Evolutionary conservation across 2,329 filamentous ascomycete species (phyloP), one percentile per base, ranked within the genome.

Genomic region (Septoria petroselini): DNA sequence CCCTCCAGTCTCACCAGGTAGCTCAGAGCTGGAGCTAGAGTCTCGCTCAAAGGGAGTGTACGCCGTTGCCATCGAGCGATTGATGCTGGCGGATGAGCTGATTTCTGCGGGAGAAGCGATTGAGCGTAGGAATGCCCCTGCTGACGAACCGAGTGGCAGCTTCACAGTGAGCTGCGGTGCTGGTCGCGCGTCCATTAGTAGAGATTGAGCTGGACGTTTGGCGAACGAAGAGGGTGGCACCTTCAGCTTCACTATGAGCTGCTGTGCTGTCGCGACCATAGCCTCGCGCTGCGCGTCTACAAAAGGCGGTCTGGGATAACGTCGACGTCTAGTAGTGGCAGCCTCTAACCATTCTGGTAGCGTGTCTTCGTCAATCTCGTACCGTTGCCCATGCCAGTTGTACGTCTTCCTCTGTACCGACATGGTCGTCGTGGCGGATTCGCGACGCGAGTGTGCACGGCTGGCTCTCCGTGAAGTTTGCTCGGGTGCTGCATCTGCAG

Each of bases 271-370:
- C 12, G 9, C 33, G 14, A 15, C 11, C 18, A 37, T 37, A 9
- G 37, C 8, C 21, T 14, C 17, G 17, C 7, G 14, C 8, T 17
- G 37, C 29, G 11, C 35, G 7, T 40, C 35, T 30, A 7, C 44
- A 34, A 33, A 7, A 12, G 14, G 14, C 5, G 30, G 4, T 33
- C 14, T 33, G 11, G 5, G 11, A 4, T 17, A 7, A 5, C n/a
- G 34, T 15, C 34, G 34, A 6, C 11, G 4, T 11, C 17, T 37
- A 18, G n/a, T n/a, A n/a, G 7, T 37, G 17, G n/a, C 17, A 8
- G 27, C 29, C 12, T 41, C 38, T 5, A 48, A 35, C 45, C 37
- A 48, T 41, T 48, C 45, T 9, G 45, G 45, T 29, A 8, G 19
- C 1, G 37, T 48, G 14, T 41, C 21, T 34, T 48, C 37, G n/a